These are phyloP conservation scores for Kokia cookei DNA, from an alignment of 441 rosid species.

Conservation along the genomic window DNA sequence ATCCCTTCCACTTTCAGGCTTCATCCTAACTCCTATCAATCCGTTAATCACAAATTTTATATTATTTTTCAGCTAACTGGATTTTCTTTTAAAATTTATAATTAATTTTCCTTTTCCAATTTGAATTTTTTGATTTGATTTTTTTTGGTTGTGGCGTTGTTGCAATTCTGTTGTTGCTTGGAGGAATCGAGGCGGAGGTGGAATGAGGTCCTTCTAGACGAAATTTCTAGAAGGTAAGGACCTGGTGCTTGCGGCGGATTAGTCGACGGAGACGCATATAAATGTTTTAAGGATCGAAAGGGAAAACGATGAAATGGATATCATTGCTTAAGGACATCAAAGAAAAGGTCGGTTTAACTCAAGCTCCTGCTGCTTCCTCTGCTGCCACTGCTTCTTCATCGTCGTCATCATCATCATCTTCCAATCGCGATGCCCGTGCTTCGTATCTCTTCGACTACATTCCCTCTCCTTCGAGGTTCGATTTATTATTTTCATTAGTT, in stretches of 20 bases:
- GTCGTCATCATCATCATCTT: constrained; percentile 14
- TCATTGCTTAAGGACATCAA: constrained; percentile 82
- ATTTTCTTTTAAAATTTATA: background rate
- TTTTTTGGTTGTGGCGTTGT: background rate
- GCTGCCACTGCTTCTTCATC: constrained; percentile 3
- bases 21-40: constrained; percentile 17
- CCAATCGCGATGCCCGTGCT: constrained; percentile 36
- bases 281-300: constrained; percentile 26
- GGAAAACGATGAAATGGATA: constrained; percentile 69
- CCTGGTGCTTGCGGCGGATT: constrained; percentile 55
- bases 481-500: background rate
- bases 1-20: constrained; percentile 17
- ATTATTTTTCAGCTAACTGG: constrained; percentile 9
- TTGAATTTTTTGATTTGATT: background rate
- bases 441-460: constrained; percentile 30
- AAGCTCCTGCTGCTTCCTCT: constrained; percentile 30
- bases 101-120: background rate
- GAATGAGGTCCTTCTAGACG: constrained; percentile 38
- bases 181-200: background rate
- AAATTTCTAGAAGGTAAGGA: constrained; percentile 45
- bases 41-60: background rate
- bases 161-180: background rate
- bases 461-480: constrained; percentile 69
- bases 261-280: constrained; percentile 18
- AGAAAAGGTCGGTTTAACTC: constrained; percentile 97